Evolutionary conservation across 129 eudicot genomes (phyloP), one percentile per base, ranked within the genome.

Genomic region (Mikania micrantha): DNA sequence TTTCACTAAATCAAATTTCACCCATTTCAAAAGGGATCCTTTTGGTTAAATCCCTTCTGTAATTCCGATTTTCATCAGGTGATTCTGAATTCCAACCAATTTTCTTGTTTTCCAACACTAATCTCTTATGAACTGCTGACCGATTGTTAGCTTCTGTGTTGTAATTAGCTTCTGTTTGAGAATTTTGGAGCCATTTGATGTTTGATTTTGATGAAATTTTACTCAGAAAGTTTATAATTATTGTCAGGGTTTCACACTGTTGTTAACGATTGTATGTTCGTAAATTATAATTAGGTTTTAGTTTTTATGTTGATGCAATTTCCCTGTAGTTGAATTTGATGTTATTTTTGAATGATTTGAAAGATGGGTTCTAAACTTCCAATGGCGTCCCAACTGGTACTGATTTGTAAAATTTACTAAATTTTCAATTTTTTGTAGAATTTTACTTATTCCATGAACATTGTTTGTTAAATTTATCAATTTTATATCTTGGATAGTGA

Each of bases 181-280:
- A 45, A 66, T 56, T 34, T 44, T 67, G 12, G 1, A 13, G 44
- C 59, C 62, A 75, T 75, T 52, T 67, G 69, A 49, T 68, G 38
- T 9, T 54, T 41, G 39, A 40, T 53, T 76, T 60, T 48, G 19
- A 39, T 59, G 39, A 60, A 11, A 35, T 72, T 72, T n/a, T 20
- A 5, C 9, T 44, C 12, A 28, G 47, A 56, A 15, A 9, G 0
- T 4, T 9, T 4, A 16, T 12, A 17, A 21, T 35, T 36, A 56
- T 39, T 70, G 1, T n/a, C 24, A 34, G 13, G 50, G 39, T 13
- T 69, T 54, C 10, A 22, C 10, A 5, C 11, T 39, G 39, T 54
- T 69, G 4, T 58, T 28, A 11, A 25, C 20, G 17, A 57, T 57
- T 16, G 61, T 39, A 28, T 54, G 74, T 40, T n/a, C n/a, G n/a